Conservation (phyloP, 306 rosid genomes). For the Medicago arabica region DNA sequence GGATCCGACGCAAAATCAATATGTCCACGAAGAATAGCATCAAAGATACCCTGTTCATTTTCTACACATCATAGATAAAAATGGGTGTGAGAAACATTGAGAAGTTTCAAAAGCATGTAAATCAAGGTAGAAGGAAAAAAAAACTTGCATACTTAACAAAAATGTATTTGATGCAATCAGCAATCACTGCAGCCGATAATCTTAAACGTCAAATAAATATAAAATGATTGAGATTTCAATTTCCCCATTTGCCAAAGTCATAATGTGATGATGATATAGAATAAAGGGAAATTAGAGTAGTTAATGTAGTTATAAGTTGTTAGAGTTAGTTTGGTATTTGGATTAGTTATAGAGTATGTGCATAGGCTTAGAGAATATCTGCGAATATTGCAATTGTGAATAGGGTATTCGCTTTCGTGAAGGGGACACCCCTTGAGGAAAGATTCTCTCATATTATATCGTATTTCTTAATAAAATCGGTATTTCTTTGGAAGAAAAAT, state of each 20-base stretch:
- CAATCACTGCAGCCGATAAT: not conserved
- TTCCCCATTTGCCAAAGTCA: not conserved
- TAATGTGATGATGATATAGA: too few species aligned
- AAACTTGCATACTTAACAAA: constrained; percentile 9
- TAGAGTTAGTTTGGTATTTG: not conserved
- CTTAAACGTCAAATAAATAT: not conserved
- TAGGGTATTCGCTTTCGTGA: not conserved
- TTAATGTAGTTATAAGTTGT: not conserved
- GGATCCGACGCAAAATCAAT: constrained; percentile 87
- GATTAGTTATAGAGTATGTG: not conserved
- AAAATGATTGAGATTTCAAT: not conserved
- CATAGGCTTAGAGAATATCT: too few species aligned
- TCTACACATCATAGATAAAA: constrained; percentile 60
- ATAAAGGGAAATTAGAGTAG: not conserved
- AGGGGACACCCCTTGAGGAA: not conserved
- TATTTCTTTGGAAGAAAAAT: not conserved
- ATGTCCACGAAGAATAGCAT: constrained; percentile 86
- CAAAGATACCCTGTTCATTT: constrained; percentile 89
- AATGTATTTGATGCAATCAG: not conserved
- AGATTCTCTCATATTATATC: not conserved
- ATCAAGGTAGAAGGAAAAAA: not conserved
- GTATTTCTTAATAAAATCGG: too few species aligned
- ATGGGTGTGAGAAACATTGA: constrained; percentile 29
- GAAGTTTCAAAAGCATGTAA: not conserved
- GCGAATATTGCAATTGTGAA: not conserved